Base-by-base conservation (phyloP, 2,329 filamentous ascomycete species). In the Arthroderma sp. region DNA sequence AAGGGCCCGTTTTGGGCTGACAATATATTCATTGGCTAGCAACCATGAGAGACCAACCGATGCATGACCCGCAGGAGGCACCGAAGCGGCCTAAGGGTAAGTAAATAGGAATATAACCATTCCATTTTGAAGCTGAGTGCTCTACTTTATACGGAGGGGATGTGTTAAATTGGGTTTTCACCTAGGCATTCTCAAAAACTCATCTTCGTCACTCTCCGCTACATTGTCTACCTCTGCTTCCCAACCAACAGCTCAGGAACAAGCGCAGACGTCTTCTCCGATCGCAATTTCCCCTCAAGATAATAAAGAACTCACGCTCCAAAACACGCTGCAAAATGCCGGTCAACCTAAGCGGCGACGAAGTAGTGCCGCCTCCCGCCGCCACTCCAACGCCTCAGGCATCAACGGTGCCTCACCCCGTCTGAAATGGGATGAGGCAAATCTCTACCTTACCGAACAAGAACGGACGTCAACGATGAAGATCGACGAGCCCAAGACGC, bases 341-440 rank as follows among this genome's bases (percentile, higher is more conserved):
- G 91, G 91, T 31, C 84, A 83, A 53, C 89, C 85, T 1, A 30
- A 33, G 5, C 28, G 30, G 30, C 41, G 41, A n/a, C 76, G 76
- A 50, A 77, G 78, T 4, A 74, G 74, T 29, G 73, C 77, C 6
- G 50, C 59, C 3, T 83, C 80, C n/a, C 82, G 86, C 45, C 81
- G 85, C 42, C 81, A 81, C 52, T 88, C 83, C 1, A 64, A 64
- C 49, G 66, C 63, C 47, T 66, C 66, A 49, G 65, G 55, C 47
- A 49, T 52, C 40, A 68, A 69, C 45, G 64, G 71, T 49, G 73
- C 71, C 46, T 80, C 76, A 47, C 82, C 84, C 50, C 81, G 87
- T 50, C 73, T 98, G 54, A 94, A 95, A 69, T 98, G 91, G 91
- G 91, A 98, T 64, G 91, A 98, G 70, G 91, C 85, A 38, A 98